Conservation (phyloP, 495 filamentous ascomycete species). For the Aspergillus leporis region DNA sequence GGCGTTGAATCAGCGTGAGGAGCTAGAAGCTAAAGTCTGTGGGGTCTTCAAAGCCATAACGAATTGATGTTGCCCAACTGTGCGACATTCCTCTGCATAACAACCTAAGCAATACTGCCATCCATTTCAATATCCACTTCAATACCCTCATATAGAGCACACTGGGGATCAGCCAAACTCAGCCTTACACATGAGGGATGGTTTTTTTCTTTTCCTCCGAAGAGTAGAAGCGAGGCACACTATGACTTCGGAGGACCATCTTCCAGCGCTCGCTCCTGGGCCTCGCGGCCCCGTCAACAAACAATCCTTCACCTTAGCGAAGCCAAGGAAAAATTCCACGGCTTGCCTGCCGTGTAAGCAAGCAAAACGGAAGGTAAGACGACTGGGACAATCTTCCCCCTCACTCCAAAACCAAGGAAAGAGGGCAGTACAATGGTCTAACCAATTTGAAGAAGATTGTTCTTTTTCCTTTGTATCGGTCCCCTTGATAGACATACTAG, state of each 20-base stretch:
- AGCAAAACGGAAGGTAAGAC: slow-evolving; percentile 42
- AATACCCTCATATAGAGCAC: neutral
- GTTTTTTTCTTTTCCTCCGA: neutral
- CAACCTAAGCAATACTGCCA: neutral
- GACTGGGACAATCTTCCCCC: neutral
- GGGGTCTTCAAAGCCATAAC: neutral
- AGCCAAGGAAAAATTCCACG: slow-evolving; percentile 43
- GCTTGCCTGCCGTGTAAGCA: slow-evolving; percentile 44
- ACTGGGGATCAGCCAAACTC: neutral
- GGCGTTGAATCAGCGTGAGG: neutral
- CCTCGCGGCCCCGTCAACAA: slow-evolving; percentile 27
- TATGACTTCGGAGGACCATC: slow-evolving; percentile 29
- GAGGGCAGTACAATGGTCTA: neutral
- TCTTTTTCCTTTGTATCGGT: neutral
- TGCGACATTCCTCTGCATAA: neutral
- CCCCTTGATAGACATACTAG: neutral
- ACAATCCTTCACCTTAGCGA: slow-evolving; percentile 20
- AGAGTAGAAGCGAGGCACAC: slow-evolving; percentile 7
- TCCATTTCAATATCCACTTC: neutral
- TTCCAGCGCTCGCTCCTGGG: slow-evolving; percentile 36
- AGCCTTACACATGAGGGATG: neutral
- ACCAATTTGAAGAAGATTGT: neutral
- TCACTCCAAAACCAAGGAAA: neutral
- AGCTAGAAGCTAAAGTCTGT: neutral
- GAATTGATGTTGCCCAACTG: neutral